Conservation (phyloP, 208 protist species). For the Leishmania tarentolae region DNA sequence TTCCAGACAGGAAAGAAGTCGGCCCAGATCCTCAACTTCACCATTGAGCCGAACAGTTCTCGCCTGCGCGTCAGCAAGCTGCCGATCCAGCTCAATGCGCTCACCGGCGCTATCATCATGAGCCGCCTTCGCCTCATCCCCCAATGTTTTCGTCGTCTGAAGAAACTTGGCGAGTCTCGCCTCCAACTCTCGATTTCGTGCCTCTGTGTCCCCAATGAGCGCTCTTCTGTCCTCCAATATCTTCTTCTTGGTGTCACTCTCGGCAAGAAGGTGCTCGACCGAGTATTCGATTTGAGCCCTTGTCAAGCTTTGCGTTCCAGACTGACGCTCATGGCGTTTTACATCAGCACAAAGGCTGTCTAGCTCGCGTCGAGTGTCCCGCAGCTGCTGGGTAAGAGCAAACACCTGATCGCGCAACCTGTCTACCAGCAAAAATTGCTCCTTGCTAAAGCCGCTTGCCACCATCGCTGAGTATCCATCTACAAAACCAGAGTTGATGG, state of each 20-base stretch:
- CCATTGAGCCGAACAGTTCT: constrained; percentile 43
- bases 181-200: constrained; percentile 57
- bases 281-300: constrained; percentile 71
- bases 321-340: constrained; percentile 39
- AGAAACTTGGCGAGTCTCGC: constrained; percentile 53
- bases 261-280: constrained; percentile 57
- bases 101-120: constrained; percentile 49
- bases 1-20: constrained; percentile 57
- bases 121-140: constrained; percentile 46
- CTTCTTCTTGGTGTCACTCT: constrained; percentile 45
- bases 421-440: constrained; percentile 71
- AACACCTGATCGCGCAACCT: constrained; percentile 69
- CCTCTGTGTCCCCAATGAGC: constrained; percentile 43
- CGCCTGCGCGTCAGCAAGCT: constrained; percentile 50
- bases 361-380: constrained; percentile 54
- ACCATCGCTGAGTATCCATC: background rate
- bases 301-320: constrained; percentile 46
- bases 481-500: background rate
- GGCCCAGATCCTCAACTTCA: constrained; percentile 52
- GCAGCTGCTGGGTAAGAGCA: constrained; percentile 64
- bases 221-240: constrained; percentile 47
- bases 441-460: constrained; percentile 52
- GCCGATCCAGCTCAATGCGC: constrained; percentile 63
- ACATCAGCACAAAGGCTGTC: constrained; percentile 51
- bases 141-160: constrained; percentile 42